These are phyloP conservation scores for Penicillium bialowiezense DNA, from an alignment of 495 filamentous ascomycete genomes.

Conservation along the genomic window DNA sequence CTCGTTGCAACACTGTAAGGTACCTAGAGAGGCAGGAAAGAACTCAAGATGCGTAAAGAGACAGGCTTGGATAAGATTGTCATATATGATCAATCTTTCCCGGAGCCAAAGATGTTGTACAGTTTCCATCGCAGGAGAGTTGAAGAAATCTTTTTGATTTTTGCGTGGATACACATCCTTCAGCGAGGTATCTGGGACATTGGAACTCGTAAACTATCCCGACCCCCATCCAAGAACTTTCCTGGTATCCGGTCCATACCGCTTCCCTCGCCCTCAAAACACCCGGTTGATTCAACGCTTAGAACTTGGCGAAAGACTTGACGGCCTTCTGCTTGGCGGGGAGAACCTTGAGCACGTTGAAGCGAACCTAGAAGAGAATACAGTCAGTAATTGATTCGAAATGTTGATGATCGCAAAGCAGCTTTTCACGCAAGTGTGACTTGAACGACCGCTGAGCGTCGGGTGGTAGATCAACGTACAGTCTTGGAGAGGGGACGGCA, in stretches of 20 bases:
- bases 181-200: constrained; percentile 48
- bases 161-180: constrained; percentile 49
- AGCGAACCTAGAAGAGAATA: constrained; percentile 69
- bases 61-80: constrained; percentile 12
- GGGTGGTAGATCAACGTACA: constrained; percentile 54
- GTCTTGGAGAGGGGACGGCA: constrained; percentile 98
- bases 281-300: constrained; percentile 44
- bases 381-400: constrained; percentile 19
- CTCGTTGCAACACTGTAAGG: not conserved
- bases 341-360: constrained; percentile 88
- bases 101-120: constrained; percentile 23
- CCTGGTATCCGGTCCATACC: constrained; percentile 44
- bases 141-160: constrained; percentile 45
- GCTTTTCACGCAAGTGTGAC: too few species aligned
- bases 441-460: not conserved
- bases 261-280: constrained; percentile 43
- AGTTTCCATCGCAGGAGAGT: constrained; percentile 32
- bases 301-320: constrained; percentile 98
- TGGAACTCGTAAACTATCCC: constrained; percentile 51
- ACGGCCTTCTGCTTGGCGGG: constrained; percentile 38
- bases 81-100: constrained; percentile 7
- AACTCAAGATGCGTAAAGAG: constrained; percentile 18
- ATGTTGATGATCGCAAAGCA: not conserved
- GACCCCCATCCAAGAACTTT: constrained; percentile 40
- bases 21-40: constrained; percentile 12